Percentiles rank a stretch among this genome's conserved stretches.
Evolutionary conservation across 345 rosid genomes (phyloP).

Genomic region (Eutrema yunnanense): DNA sequence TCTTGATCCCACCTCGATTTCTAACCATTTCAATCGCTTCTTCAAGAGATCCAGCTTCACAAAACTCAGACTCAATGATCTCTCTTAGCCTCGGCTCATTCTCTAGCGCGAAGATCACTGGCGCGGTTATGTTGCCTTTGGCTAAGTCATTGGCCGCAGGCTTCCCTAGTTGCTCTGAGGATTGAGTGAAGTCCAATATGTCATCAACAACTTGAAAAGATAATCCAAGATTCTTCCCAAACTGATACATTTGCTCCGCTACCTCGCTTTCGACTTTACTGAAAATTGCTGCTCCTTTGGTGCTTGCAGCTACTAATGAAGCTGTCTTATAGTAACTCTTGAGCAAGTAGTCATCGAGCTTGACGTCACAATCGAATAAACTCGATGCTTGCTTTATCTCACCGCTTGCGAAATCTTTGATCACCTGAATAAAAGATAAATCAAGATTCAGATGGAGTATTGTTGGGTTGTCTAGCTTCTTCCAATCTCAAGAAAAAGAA

Average conservation of each 20-base stretch:
- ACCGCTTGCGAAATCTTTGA: slow-evolving; percentile 96
- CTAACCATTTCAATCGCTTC: slow-evolving; percentile 69
- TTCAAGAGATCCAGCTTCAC: slow-evolving; percentile 70
- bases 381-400: slow-evolving; percentile 97
- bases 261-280: slow-evolving; percentile 54
- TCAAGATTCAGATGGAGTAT: slow-evolving; percentile 7
- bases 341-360: slow-evolving; percentile 77
- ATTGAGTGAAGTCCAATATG: slow-evolving; percentile 88
- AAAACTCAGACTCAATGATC: slow-evolving; percentile 86
- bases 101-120: slow-evolving; percentile 76
- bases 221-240: slow-evolving; percentile 86
- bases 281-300: slow-evolving; percentile 88
- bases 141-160: slow-evolving; percentile 83
- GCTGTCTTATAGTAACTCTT: slow-evolving; percentile 97
- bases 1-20: slow-evolving; percentile 63
- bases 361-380: slow-evolving; percentile 74
- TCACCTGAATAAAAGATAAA: slow-evolving; percentile 74
- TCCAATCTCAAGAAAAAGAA: neutral
- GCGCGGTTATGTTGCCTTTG: slow-evolving; percentile 90
- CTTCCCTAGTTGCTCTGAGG: slow-evolving; percentile 91
- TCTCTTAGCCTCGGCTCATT: slow-evolving; percentile 73
- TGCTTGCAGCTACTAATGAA: slow-evolving; percentile 87
- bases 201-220: slow-evolving; percentile 92
- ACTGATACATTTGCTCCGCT: slow-evolving; percentile 63
- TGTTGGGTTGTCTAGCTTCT: neutral